phyloP scores from a whole-genome alignment of 106 monocot species.

The Iris macrosiphon region DNA sequence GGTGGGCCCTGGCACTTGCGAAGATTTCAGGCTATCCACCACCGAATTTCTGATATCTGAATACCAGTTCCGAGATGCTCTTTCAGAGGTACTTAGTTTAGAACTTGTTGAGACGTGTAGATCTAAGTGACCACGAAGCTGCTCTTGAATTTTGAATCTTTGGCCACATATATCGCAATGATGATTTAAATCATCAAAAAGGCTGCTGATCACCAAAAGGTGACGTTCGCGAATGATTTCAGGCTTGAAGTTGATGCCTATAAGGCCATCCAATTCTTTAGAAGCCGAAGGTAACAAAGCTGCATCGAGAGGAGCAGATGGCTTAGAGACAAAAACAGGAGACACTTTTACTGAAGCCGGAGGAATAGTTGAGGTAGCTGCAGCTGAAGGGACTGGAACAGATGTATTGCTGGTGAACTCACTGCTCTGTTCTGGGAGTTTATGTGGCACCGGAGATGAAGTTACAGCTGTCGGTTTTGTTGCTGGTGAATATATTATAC shows the following conservation, averaged over 20 bases:
- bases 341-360: slow-evolving; percentile 8
- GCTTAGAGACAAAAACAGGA: slow-evolving; percentile 4
- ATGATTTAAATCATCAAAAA: slow-evolving; percentile 56
- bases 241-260: slow-evolving; percentile 64
- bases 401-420: not conserved
- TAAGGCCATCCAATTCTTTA: slow-evolving; percentile 12
- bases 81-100: slow-evolving; percentile 9
- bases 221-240: slow-evolving; percentile 60
- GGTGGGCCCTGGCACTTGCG: not conserved
- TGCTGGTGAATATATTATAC: slow-evolving; percentile 63
- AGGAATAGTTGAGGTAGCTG: not conserved
- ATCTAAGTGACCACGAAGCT: slow-evolving; percentile 44
- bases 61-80: slow-evolving; percentile 56
- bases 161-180: slow-evolving; percentile 64
- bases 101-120: slow-evolving; percentile 38
- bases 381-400: not conserved
- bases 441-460: slow-evolving; percentile 4
- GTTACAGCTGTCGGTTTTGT: not conserved
- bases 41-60: slow-evolving; percentile 22
- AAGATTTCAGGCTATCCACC: slow-evolving; percentile 5
- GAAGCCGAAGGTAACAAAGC: not conserved
- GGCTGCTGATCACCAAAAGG: slow-evolving; percentile 44
- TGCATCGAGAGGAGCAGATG: slow-evolving; percentile 5
- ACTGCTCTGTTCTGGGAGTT: slow-evolving; percentile 6
- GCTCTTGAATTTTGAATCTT: slow-evolving; percentile 40